These are phyloP conservation scores for Leptosphaerulina australis DNA, from an alignment of 2,329 filamentous ascomycete species.

Conservation along the genomic window DNA sequence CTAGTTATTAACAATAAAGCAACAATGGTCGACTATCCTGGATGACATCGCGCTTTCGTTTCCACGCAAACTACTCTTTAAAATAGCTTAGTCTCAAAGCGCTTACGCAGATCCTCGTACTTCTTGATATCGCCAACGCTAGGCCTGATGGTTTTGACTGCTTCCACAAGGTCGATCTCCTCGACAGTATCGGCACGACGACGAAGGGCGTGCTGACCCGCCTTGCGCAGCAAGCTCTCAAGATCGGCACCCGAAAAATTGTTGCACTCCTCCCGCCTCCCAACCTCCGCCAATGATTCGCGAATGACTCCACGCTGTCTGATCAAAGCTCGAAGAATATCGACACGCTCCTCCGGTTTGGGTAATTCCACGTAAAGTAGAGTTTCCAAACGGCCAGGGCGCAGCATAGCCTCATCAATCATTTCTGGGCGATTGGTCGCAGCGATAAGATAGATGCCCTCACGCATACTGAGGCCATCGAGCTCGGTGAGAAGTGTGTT, in stretches of 20 bases:
- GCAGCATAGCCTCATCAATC: constrained; percentile 93
- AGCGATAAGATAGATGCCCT: constrained; percentile 91
- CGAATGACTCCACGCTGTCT: constrained; percentile 56
- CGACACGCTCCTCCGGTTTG: constrained; percentile 75
- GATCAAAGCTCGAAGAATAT: constrained; percentile 77
- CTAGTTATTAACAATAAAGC: no score
- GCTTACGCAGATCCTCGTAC: constrained; percentile 61
- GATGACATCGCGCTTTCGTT: no score
- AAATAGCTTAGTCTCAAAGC: constrained; percentile 48
- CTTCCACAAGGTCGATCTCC: constrained; percentile 54
- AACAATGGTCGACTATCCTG: no score
- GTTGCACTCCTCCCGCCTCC: constrained; percentile 66
- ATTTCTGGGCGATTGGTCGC: constrained; percentile 96
- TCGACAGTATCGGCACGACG: constrained; percentile 54
- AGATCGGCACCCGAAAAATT: constrained; percentile 78
- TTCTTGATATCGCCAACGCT: constrained; percentile 64
- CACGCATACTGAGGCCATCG: constrained; percentile 79
- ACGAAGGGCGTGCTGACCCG: constrained; percentile 63
- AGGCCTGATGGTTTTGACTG: constrained; percentile 51
- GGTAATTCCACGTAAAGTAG: constrained; percentile 90
- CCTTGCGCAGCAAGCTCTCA: constrained; percentile 63
- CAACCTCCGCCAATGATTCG: constrained; percentile 65
- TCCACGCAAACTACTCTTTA: background rate
- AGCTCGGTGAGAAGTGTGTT: constrained; percentile 95
- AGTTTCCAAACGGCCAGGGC: constrained; percentile 86